These are phyloP conservation scores for Capsicum rhomboideum DNA, from an alignment of 257 asterid genomes.

Conservation along the genomic window DNA sequence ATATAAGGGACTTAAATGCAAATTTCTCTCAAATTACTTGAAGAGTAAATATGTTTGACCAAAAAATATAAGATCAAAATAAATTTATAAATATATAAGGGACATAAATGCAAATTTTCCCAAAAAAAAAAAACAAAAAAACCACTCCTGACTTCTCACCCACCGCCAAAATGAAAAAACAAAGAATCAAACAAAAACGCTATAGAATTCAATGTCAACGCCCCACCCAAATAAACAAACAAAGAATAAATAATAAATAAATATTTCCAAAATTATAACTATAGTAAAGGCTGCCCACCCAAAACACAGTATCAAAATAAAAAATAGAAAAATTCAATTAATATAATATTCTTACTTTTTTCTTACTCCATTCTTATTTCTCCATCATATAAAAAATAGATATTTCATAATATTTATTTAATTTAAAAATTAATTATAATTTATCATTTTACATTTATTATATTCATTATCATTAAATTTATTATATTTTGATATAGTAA, in stretches of 20 bases:
- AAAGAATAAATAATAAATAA: background rate
- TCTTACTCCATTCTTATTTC: no score
- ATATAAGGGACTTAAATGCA: background rate
- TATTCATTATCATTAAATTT: no score
- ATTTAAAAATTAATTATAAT: no score
- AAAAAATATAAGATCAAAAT: background rate
- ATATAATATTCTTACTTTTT: background rate
- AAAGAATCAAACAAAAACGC: background rate
- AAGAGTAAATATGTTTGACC: background rate
- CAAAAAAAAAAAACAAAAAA: no score
- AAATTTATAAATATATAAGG: background rate
- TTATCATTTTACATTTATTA: no score
- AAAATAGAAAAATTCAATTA: background rate
- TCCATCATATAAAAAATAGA: no score
- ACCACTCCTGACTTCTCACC: background rate
- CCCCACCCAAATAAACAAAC: background rate
- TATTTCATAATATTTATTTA: no score
- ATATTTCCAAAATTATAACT: background rate
- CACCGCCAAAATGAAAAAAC: background rate
- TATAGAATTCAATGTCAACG: background rate
- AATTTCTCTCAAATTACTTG: background rate
- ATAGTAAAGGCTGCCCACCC: slow-evolving; percentile 1
- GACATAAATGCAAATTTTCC: background rate
- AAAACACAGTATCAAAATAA: background rate
- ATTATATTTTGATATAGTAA: no score